Conservation (phyloP, 257 asterid genomes). For the Nicotiana undulata region DNA sequence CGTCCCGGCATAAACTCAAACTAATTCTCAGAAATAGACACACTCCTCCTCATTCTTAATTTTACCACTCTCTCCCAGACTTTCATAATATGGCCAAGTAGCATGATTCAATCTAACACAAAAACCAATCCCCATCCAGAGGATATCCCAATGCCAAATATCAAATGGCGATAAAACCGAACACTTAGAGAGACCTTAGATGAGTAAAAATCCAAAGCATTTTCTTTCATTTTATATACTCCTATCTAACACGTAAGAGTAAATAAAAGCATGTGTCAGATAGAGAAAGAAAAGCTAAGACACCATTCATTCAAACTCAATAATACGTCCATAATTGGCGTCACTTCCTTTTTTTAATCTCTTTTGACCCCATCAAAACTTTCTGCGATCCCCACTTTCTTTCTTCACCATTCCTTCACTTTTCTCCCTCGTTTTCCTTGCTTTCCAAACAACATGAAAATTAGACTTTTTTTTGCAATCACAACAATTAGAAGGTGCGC, state of each 20-base stretch:
- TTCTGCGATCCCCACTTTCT: conserved; percentile 13
- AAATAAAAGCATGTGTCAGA: neutral
- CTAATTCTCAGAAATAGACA: too few relatives aligned
- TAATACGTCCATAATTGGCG: conserved; percentile 17
- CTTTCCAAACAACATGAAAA: neutral
- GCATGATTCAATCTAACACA: too few relatives aligned
- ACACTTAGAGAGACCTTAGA: too few relatives aligned
- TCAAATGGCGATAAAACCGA: too few relatives aligned
- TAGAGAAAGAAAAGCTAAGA: neutral
- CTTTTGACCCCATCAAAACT: conserved; percentile 10
- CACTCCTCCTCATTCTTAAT: too few relatives aligned
- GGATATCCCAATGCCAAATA: too few relatives aligned
- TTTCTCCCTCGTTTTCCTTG: neutral
- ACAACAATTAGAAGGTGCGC: neutral
- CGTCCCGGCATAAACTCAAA: too few relatives aligned
- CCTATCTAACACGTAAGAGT: neutral
- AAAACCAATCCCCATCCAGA: too few relatives aligned
- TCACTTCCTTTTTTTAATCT: neutral
- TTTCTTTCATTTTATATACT: too few relatives aligned
- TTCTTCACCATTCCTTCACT: neutral
- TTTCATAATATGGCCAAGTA: too few relatives aligned
- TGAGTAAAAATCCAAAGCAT: too few relatives aligned
- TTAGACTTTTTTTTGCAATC: neutral
- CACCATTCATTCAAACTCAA: neutral
- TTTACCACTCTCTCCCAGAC: too few relatives aligned